These are phyloP conservation scores for Aspergillus nidulans DNA, from an alignment of 495 filamentous ascomycete species.

Conservation along the genomic window DNA sequence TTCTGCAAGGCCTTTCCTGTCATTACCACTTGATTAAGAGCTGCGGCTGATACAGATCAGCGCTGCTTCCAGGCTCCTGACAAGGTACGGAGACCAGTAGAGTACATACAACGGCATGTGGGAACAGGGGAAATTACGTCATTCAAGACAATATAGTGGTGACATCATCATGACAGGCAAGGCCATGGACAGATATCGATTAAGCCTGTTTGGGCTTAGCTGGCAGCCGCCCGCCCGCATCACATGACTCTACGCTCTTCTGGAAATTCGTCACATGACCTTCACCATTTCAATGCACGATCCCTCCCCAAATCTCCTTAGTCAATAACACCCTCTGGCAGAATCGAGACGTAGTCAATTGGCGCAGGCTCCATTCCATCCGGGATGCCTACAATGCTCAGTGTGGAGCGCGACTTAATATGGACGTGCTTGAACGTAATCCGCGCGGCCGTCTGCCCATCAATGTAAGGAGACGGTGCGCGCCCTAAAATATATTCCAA, in stretches of 20 bases:
- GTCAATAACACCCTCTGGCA: slow-evolving; percentile 56
- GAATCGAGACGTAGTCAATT: slow-evolving; percentile 61
- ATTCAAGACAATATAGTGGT: neutral
- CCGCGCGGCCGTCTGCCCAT: slow-evolving; percentile 60
- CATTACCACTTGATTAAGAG: too few species aligned
- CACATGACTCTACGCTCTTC: too few species aligned
- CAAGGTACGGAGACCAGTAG: too few species aligned
- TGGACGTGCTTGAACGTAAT: slow-evolving; percentile 52
- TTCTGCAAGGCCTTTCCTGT: too few species aligned
- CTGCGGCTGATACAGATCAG: neutral
- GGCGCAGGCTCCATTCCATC: slow-evolving; percentile 59
- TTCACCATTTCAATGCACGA: too few species aligned
- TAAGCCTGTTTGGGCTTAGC: too few species aligned
- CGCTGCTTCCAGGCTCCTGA: too few species aligned
- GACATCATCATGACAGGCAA: neutral
- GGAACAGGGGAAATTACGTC: too few species aligned
- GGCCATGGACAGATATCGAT: too few species aligned
- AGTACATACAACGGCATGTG: too few species aligned
- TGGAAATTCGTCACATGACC: neutral
- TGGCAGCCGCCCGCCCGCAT: neutral
- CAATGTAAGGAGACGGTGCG: slow-evolving; percentile 49
- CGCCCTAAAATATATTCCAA: slow-evolving; percentile 34
- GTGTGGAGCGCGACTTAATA: slow-evolving; percentile 47
- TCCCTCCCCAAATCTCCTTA: slow-evolving; percentile 18
- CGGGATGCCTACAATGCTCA: slow-evolving; percentile 56